Percentiles rank a stretch among this genome's conserved stretches.
These are phyloP conservation scores for Drosera spatulata DNA, from an alignment of 179 eudicot species.

Conservation along the genomic window DNA sequence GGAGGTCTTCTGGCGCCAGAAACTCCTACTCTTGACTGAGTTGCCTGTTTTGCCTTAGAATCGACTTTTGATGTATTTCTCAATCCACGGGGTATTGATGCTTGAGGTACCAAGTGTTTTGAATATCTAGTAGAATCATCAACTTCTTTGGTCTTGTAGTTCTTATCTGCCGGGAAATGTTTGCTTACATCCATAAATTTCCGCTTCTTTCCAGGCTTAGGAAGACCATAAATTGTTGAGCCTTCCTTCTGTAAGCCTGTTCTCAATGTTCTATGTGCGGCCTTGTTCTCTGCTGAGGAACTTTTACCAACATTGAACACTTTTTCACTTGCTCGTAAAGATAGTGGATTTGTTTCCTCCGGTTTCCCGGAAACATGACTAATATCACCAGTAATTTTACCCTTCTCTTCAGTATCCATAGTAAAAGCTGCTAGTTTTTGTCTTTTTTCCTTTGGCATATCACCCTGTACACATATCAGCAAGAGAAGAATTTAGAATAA, in stretches of 20 bases:
- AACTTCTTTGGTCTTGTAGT: slow-evolving; percentile 32
- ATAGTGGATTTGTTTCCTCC: slow-evolving; percentile 29
- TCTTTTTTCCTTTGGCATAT: slow-evolving; percentile 70
- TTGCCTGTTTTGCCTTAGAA: slow-evolving; percentile 45
- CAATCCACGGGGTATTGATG: slow-evolving; percentile 51
- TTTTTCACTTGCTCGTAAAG: slow-evolving; percentile 52
- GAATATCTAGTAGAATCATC: slow-evolving; percentile 40
- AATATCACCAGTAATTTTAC: slow-evolving; percentile 17
- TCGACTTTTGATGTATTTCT: slow-evolving; percentile 35
- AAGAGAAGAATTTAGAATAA: neutral
- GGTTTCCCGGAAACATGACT: slow-evolving; percentile 21
- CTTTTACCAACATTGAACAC: slow-evolving; percentile 57
- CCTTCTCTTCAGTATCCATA: slow-evolving; percentile 26
- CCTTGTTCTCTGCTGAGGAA: slow-evolving; percentile 34
- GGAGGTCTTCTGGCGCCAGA: slow-evolving; percentile 41
- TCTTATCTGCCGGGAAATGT: slow-evolving; percentile 54
- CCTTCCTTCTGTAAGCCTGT: slow-evolving; percentile 69
- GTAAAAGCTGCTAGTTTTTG: slow-evolving; percentile 40
- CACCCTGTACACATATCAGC: slow-evolving; percentile 41
- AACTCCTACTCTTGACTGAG: slow-evolving; percentile 34
- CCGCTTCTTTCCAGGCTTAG: slow-evolving; percentile 88
- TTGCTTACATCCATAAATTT: slow-evolving; percentile 98
- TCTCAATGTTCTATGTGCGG: slow-evolving; percentile 40
- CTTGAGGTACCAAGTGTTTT: slow-evolving; percentile 47
- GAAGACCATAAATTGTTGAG: slow-evolving; percentile 79